Percentiles rank a stretch among this genome's conserved stretches.
phyloP scores from a whole-genome alignment of 106 monocot genomes.

The Xerophyta viscosa region DNA sequence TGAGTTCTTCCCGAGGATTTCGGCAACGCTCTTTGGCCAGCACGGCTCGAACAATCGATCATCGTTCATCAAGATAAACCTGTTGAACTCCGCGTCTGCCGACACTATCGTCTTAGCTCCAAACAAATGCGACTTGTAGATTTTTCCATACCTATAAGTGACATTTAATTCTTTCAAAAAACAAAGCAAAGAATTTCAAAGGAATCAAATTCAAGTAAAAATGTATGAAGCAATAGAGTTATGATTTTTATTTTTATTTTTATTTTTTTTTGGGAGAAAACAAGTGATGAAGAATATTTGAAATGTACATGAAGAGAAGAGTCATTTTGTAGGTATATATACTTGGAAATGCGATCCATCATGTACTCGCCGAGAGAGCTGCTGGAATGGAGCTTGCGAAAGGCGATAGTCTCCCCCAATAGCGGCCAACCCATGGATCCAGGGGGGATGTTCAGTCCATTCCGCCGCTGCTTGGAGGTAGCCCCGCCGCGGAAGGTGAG shows the following conservation, averaged over 20 bases:
- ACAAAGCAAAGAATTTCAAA: too few species aligned
- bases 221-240: too few species aligned
- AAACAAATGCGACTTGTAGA: background rate
- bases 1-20: background rate
- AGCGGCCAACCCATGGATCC: slow-evolving; percentile 54
- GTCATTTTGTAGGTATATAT: too few species aligned
- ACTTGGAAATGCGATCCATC: slow-evolving; percentile 50
- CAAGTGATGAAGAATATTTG: too few species aligned
- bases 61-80: background rate
- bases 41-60: background rate
- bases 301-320: too few species aligned
- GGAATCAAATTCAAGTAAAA: too few species aligned
- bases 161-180: too few species aligned
- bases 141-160: background rate
- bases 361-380: slow-evolving; percentile 53
- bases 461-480: too few species aligned
- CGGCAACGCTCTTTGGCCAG: background rate
- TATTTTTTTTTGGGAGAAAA: too few species aligned
- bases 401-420: slow-evolving; percentile 62
- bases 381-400: slow-evolving; percentile 41
- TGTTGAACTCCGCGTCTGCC: background rate
- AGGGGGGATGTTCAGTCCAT: slow-evolving; percentile 64
- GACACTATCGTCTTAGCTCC: background rate
- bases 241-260: too few species aligned
- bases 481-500: too few species aligned